Conservation (phyloP, 2,329 filamentous ascomycete species). For the Alternaria novae-zelandiae region DNA sequence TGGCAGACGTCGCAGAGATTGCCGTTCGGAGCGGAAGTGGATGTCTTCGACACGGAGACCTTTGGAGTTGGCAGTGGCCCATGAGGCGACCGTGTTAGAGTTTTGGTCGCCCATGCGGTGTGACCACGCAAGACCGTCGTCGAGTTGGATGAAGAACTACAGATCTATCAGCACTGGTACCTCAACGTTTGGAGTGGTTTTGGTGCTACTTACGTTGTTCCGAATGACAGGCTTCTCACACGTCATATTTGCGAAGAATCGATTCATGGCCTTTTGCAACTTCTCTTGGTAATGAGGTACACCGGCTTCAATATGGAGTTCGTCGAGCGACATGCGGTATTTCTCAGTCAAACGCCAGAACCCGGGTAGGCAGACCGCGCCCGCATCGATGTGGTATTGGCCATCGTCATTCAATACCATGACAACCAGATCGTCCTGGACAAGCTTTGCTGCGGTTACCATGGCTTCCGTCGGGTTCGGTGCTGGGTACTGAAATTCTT, state of each 20-base stretch:
- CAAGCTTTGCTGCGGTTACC: conserved; percentile 1
- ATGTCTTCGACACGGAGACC: conserved; percentile 1
- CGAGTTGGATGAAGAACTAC: conserved; percentile 1
- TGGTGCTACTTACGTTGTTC: not conserved
- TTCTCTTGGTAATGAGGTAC: conserved; percentile 1
- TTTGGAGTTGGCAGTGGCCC: not conserved
- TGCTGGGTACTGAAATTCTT: not conserved
- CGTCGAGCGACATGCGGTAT: conserved; percentile 2
- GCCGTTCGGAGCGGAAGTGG: not conserved
- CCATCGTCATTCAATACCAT: conserved; percentile 1
- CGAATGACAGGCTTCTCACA: not conserved
- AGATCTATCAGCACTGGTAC: not conserved
- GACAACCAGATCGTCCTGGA: not conserved
- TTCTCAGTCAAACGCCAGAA: conserved; percentile 2
- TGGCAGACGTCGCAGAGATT: not conserved
- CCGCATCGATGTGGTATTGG: conserved; percentile 3
- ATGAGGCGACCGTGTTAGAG: not conserved
- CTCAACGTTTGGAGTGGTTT: not conserved
- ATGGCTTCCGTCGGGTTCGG: not conserved
- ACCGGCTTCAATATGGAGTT: conserved; percentile 1
- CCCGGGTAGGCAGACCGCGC: not conserved
- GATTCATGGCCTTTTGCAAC: conserved; percentile 3
- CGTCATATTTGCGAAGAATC: not conserved
- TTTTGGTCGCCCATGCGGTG: conserved; percentile 3
- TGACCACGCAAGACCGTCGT: conserved; percentile 1